Percentiles rank a stretch among this genome's conserved stretches.
Evolutionary conservation across 2,329 filamentous ascomycete species (phyloP).

Genomic region (Pyrenophora tritici-repentis): DNA sequence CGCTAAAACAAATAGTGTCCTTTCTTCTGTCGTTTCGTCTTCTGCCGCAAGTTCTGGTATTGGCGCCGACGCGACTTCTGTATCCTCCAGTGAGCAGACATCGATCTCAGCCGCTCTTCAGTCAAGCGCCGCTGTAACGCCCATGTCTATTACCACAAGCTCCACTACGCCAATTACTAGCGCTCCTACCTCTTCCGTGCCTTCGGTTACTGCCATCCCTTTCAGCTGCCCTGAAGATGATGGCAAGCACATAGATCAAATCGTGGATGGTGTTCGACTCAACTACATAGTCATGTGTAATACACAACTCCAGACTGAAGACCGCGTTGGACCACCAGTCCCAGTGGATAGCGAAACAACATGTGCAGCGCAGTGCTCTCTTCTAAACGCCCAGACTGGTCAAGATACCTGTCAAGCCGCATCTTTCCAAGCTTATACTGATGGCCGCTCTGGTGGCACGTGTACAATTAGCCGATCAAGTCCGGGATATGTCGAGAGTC

Average conservation of each 20-base stretch:
- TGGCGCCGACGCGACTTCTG: too few relatives aligned
- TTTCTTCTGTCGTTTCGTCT: background rate
- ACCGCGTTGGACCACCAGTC: conserved; percentile 22
- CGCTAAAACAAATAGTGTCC: background rate
- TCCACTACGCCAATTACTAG: background rate
- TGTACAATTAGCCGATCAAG: conserved; percentile 27
- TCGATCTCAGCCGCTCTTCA: too few relatives aligned
- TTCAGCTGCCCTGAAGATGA: conserved; percentile 31
- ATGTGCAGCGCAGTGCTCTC: conserved; percentile 38
- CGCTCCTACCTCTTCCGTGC: background rate
- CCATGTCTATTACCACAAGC: too few relatives aligned
- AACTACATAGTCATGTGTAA: conserved; percentile 39
- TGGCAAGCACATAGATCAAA: conserved; percentile 26
- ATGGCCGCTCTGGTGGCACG: conserved; percentile 16
- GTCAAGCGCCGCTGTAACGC: too few relatives aligned
- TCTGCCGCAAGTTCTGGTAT: background rate
- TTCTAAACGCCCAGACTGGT: conserved; percentile 28
- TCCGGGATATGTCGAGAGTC: conserved; percentile 12
- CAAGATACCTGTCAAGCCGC: conserved; percentile 31
- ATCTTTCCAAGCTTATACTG: conserved; percentile 26
- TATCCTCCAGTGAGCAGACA: too few relatives aligned
- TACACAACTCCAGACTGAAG: conserved; percentile 26
- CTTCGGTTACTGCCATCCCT: conserved; percentile 31
- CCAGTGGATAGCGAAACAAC: conserved; percentile 26
- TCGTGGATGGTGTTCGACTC: conserved; percentile 29